Base-by-base conservation (phyloP, 805 yeast genomes). In the Hanseniaspora lachancei region DNA sequence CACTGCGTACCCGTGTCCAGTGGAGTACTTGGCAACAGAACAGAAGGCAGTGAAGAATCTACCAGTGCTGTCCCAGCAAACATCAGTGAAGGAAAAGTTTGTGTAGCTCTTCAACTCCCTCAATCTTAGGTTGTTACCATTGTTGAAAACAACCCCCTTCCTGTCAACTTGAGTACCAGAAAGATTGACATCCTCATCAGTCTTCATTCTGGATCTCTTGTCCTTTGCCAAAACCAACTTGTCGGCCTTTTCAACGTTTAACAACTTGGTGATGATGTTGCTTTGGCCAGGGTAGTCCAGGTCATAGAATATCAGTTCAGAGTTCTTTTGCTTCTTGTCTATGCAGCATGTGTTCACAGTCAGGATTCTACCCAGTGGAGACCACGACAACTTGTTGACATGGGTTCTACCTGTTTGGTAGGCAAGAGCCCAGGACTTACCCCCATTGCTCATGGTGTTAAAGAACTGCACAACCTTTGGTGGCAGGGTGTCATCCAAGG, bases 11-110 rank as follows among this genome's bases (percentile, higher is more conserved):
- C 98, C 98, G 64, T 89, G 88, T 66, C 87, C 96, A 60, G 86
- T 76, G 64, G 82, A 78, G 65, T 86, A 93, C 62, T 84, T 79
- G 87, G 95, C 84, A 46, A 78, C 68, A 21, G 96, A 84, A 7
- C 96, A 87, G 87, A 91, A 86, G 20, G 84, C 86, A 49, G 91
- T 84, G 54, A 91, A 74, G 68, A 76, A 89, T 71, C 97, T 79
- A 62, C 98, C 98, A 52, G 95, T 84, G 57, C 96, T 91, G 70
- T 93, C 98, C 98, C 98, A 93, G 54, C 81, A 75, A 59, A 89
- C 66, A 67, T 84, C 86, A 51, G 95, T 84, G 72, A 89, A 77
- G 59, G 96, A 95, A 60, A 91, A 71, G 63, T 77, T 75, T 66
- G 80, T 80, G 59, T 84, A 75, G 61, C 78, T 79, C 44, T 82